phyloP scores from a whole-genome alignment of 108 stramenopile species.

The Aurantiochytrium sp. region DNA sequence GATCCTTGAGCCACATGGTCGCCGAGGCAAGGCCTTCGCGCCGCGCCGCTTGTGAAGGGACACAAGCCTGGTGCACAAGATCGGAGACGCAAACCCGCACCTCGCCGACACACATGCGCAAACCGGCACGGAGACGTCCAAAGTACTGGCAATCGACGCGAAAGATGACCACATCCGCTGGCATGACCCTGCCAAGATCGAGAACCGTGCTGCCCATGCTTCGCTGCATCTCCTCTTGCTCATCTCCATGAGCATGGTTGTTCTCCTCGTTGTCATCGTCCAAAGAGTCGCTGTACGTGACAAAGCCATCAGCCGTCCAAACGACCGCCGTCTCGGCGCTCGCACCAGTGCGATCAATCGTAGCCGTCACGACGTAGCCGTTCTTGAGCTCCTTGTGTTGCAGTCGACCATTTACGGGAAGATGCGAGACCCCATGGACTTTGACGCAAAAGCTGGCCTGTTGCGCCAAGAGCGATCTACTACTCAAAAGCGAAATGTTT shows the following conservation, averaged over 20 bases:
- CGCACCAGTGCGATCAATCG: background rate
- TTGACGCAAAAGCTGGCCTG: too few relatives aligned
- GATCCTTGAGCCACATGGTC: background rate
- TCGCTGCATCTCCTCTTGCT: too few relatives aligned
- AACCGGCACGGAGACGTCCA: background rate
- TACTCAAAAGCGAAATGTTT: background rate
- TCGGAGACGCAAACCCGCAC: background rate
- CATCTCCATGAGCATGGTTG: too few relatives aligned
- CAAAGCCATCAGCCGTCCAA: background rate
- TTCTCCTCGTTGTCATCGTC: background rate
- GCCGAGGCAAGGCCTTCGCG: background rate
- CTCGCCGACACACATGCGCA: background rate
- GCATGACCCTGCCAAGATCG: background rate
- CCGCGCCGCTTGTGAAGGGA: background rate
- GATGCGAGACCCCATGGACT: background rate
- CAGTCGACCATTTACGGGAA: background rate
- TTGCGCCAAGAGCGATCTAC: background rate
- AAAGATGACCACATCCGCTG: background rate
- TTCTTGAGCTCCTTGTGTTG: background rate
- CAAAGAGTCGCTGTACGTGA: background rate
- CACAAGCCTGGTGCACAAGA: background rate
- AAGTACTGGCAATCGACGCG: background rate
- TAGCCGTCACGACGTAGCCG: background rate
- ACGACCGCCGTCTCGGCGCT: background rate
- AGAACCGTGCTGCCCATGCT: background rate